Conservation (phyloP, 2,329 filamentous ascomycete genomes). For the Nemania sp. region DNA sequence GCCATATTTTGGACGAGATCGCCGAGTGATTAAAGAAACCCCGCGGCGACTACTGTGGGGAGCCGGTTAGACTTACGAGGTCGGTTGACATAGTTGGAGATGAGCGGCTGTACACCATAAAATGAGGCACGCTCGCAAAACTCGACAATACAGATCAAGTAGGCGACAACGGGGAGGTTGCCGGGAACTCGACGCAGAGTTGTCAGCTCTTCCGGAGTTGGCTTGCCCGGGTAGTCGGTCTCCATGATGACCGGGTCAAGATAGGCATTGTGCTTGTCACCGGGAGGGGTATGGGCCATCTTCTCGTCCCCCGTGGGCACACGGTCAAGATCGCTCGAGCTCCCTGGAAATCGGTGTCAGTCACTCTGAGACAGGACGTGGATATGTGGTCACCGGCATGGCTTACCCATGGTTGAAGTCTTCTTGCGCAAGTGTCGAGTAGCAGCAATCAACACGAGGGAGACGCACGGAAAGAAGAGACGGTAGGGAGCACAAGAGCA, state of each 20-base stretch:
- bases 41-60: background rate
- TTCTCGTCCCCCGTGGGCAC: slow-evolving; percentile 43
- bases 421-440: slow-evolving; percentile 24
- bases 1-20: background rate
- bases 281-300: slow-evolving; percentile 40
- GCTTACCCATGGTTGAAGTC: slow-evolving; percentile 38
- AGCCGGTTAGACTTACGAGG: slow-evolving; percentile 50
- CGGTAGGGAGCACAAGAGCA: slow-evolving; percentile 7
- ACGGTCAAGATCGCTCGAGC: slow-evolving; percentile 40
- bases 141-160: slow-evolving; percentile 69
- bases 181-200: slow-evolving; percentile 59
- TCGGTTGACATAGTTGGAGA: slow-evolving; percentile 72
- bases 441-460: slow-evolving; percentile 24
- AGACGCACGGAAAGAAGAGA: slow-evolving; percentile 17
- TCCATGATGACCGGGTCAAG: slow-evolving; percentile 46
- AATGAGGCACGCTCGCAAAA: slow-evolving; percentile 72
- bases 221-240: slow-evolving; percentile 52
- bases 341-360: slow-evolving; percentile 28
- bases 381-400: background rate
- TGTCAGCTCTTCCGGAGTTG: slow-evolving; percentile 60
- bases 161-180: slow-evolving; percentile 64
- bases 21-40: too few relatives aligned
- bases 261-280: slow-evolving; percentile 44
- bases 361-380: background rate
- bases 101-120: slow-evolving; percentile 66